Conservation (phyloP, 441 rosid species). For the Populus hybrid region DNA sequence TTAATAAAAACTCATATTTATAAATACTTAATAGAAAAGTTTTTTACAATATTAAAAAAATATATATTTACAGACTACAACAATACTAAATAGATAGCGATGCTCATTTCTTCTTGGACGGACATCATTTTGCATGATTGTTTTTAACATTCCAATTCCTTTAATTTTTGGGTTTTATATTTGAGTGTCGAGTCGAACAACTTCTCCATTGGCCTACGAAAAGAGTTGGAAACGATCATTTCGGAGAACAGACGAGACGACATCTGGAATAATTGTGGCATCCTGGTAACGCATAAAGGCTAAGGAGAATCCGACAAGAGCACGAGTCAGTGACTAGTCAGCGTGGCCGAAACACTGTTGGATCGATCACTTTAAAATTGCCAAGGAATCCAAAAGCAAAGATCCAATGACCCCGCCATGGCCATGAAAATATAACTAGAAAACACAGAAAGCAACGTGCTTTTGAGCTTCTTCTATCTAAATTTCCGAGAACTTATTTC, state of each 20-base stretch:
- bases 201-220: not conserved
- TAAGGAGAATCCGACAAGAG: not conserved
- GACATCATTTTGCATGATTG: not conserved
- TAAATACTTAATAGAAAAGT: too few relatives aligned
- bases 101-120: too few relatives aligned
- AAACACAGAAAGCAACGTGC: not conserved
- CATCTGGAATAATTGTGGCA: not conserved
- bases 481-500: not conserved
- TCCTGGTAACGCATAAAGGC: not conserved
- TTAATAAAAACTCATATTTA: too few relatives aligned
- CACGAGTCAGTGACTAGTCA: not conserved
- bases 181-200: not conserved
- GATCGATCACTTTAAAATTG: not conserved
- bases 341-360: not conserved
- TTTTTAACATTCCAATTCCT: not conserved
- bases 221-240: not conserved
- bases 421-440: not conserved
- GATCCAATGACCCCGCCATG: not conserved
- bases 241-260: not conserved
- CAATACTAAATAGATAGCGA: too few relatives aligned
- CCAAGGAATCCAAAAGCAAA: not conserved
- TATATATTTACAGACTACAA: too few relatives aligned
- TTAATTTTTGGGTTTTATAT: not conserved
- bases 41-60: too few relatives aligned
- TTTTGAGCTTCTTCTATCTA: not conserved